These are phyloP conservation scores for Coleophoma crateriformis DNA, from an alignment of 2,329 filamentous ascomycete genomes.

Conservation along the genomic window DNA sequence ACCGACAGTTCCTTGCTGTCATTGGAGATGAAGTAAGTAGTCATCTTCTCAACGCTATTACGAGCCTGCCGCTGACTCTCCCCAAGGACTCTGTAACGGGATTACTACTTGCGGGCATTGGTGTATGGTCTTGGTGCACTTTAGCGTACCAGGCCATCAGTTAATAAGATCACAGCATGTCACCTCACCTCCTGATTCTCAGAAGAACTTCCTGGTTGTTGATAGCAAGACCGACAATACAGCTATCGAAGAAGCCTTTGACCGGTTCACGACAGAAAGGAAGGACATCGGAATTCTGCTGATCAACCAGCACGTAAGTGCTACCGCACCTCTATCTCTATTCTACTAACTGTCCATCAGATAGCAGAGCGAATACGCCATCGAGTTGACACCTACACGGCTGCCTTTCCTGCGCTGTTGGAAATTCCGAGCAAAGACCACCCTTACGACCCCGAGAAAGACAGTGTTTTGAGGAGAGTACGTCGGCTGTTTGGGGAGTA, in stretches of 20 bases:
- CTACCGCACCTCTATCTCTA: neutral
- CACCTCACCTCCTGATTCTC: slow-evolving; percentile 76
- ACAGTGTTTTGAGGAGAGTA: slow-evolving; percentile 90
- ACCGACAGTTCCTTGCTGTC: slow-evolving; percentile 93
- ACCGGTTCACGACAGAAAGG: slow-evolving; percentile 78
- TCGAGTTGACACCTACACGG: slow-evolving; percentile 84
- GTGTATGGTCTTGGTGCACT: slow-evolving; percentile 50
- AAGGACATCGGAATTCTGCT: slow-evolving; percentile 96
- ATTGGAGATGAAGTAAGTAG: slow-evolving; percentile 84
- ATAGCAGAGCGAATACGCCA: slow-evolving; percentile 91
- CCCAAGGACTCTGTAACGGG: slow-evolving; percentile 89
- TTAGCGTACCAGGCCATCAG: neutral
- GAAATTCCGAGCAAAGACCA: slow-evolving; percentile 99
- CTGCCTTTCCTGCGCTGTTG: slow-evolving; percentile 91
- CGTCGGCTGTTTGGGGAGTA: slow-evolving; percentile 68
- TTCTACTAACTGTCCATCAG: slow-evolving; percentile 37
- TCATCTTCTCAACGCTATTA: neutral
- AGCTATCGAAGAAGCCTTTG: slow-evolving; percentile 85
- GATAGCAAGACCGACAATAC: slow-evolving; percentile 87
- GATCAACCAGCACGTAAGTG: slow-evolving; percentile 91
- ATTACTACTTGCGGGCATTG: slow-evolving; percentile 89
- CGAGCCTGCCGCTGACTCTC: slow-evolving; percentile 13
- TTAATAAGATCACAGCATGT: slow-evolving; percentile 62
- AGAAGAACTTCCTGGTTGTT: slow-evolving; percentile 98
- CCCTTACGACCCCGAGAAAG: slow-evolving; percentile 97